Evolutionary conservation across 306 rosid species (phyloP), one percentile per base, ranked within the genome.

Genomic region (Adenanthera pavonina): DNA sequence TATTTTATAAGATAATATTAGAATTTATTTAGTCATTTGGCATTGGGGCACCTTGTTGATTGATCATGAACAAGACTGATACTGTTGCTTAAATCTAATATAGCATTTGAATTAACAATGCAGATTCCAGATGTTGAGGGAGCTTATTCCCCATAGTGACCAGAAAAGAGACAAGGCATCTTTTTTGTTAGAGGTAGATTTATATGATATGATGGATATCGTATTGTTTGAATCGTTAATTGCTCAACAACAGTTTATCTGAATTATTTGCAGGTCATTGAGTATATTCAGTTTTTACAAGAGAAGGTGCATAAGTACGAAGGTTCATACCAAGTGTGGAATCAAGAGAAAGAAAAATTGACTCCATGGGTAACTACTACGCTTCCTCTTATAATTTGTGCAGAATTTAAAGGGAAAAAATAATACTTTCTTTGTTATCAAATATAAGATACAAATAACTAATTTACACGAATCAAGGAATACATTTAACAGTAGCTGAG

Each of bases 101-200:
- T 74, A 51, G 75, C 53, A 51, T 77, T 20, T 56, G 70, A 80
- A 56, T 75, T 77, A 41, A 41, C 65, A 53, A 49, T 84, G 86
- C 90, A 96, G 99, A 84, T 94, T 96, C 87, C 99, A 92, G 84
- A 96, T 85, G 97, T 83, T 96, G 86, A 86, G 98, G 77, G 97
- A 90, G 76, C 90, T 96, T 83, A 94, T 96, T 87, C 99, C 99
- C 65, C 94, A 89, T 82, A 89, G 94, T 81, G 99, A 94, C 84
- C 99, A 96, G 85, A 96, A 94, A 89, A 96, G 98, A 85, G 99
- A 96, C 77, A 96, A 96, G 88, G 98, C 99, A 36, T 96, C 99
- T 16, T 96, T 96, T 85, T 81, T 96, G 77, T 86, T 94, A 80
- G 99, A 94, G 97, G 99, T 96, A 78, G 48, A 68, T 82, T 75